These are phyloP conservation scores for Colletotrichum tropicicola DNA, from an alignment of 2,329 filamentous ascomycete genomes.

Conservation along the genomic window DNA sequence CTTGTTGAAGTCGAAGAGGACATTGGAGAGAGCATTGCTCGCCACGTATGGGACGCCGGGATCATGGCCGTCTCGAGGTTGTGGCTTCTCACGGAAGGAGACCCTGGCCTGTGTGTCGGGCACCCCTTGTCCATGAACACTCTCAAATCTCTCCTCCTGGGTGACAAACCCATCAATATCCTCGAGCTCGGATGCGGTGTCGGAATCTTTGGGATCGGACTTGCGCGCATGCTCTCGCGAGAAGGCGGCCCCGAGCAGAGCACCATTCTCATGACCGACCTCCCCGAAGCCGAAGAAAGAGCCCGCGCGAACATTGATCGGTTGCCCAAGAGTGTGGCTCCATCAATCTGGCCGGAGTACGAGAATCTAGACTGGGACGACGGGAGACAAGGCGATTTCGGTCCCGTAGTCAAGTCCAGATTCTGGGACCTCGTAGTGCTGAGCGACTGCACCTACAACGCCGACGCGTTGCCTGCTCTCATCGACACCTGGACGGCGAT, in stretches of 20 bases:
- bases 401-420: conserved; percentile 44
- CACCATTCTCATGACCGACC: conserved; percentile 63
- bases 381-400: conserved; percentile 55
- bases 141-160: conserved; percentile 38
- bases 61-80: conserved; percentile 53
- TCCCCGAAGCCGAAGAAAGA: conserved; percentile 61
- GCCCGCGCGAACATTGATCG: conserved; percentile 56
- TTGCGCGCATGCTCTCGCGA: conserved; percentile 45
- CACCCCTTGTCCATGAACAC: background rate
- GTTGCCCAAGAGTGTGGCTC: conserved; percentile 10
- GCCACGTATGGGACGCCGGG: conserved; percentile 68
- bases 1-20: conserved; percentile 61
- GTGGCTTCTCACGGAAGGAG: conserved; percentile 4
- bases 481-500: conserved; percentile 62
- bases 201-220: conserved; percentile 61
- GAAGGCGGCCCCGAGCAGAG: conserved; percentile 32
- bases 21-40: conserved; percentile 67
- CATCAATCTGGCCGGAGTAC: conserved; percentile 47
- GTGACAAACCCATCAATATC: conserved; percentile 46
- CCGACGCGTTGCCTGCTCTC: conserved; percentile 62
- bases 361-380: conserved; percentile 68
- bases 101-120: conserved; percentile 9
- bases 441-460: conserved; percentile 71
- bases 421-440: conserved; percentile 64
- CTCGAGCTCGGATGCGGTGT: conserved; percentile 67